phyloP scores from a whole-genome alignment of 768 basidiomycete genomes.

The Favolaschia claudopus region DNA sequence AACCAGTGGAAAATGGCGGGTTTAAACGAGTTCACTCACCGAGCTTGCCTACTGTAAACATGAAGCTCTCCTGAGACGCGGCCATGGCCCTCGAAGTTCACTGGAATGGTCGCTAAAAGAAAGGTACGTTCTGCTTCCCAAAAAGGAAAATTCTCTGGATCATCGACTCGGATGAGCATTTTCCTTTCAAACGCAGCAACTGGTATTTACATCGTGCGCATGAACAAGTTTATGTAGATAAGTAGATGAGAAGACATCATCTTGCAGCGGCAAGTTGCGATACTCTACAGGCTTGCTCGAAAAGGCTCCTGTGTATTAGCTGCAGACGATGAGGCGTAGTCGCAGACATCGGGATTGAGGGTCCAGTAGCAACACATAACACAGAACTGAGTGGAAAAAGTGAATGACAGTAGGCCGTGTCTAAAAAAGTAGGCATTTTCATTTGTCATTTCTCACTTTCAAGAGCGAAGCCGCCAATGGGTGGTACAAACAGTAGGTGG shows the following conservation, averaged over 20 bases:
- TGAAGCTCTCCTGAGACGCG: slow-evolving; percentile 74
- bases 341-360: slow-evolving; percentile 84
- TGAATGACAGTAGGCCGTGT: no score
- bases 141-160: no score
- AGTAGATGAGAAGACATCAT: no score
- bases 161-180: no score
- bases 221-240: no score
- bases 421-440: slow-evolving; percentile 65
- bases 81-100: no score
- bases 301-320: slow-evolving; percentile 82
- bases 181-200: no score
- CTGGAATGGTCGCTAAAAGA: no score
- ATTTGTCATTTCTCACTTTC: slow-evolving; percentile 67
- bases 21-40: slow-evolving; percentile 55
- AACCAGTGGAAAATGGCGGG: slow-evolving; percentile 11
- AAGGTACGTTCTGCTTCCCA: no score
- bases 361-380: slow-evolving; percentile 61
- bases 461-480: slow-evolving; percentile 43
- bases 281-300: slow-evolving; percentile 75
- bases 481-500: no score
- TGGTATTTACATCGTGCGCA: no score
- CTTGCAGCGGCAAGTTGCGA: slow-evolving; percentile 79
- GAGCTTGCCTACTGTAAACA: slow-evolving; percentile 94
- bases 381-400: background rate
- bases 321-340: slow-evolving; percentile 76